Evolutionary conservation across 192 early-diverging fungal species (phyloP), one percentile per base, ranked within the genome.

Genomic region (Martensiomyces pterosporus): DNA sequence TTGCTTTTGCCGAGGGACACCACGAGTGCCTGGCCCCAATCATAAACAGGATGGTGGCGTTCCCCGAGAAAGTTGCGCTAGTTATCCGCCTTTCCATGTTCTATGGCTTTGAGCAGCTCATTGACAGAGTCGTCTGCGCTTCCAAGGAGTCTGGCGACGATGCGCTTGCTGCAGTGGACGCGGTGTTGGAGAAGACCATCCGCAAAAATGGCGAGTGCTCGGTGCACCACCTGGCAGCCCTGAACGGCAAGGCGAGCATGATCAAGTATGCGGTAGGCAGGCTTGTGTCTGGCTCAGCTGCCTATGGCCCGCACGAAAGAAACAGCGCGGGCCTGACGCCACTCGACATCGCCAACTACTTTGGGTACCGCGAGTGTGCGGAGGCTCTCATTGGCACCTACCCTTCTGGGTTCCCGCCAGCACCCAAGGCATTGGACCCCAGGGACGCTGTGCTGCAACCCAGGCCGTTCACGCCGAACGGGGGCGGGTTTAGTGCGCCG

Each of bases 321-420:
- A 59, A 68, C 40, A 50, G 49, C 26, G 48, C 60, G 1, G 53
- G 46, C 24, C 49, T 75, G 39, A 60, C 65, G 21, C 52, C 72
- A 19, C 49, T 75, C 15, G 72, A 75, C 35, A 43, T 52, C 10
- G 60, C 60, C 24, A 68, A 67, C 45, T 75, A 64, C 49, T 54
- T 68, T 42, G 72, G 72, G 9, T 64, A 64, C 46, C 56, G 65
- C 19, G 53, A 60, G 18, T 68, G 56, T 12, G 72, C 54, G 12
- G 66, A 68, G 34, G 54, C 56, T 43, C 52, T 75, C 36, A 38
- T 64, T 23, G 55, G 47, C 33, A 52, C 54, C 5, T 64, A 40
- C 23, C 46, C 47, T 6, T 12, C 22, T 12, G 37, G 37, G 16
- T 23, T 26, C 14, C 47, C 55, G 22, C 55, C 46, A 2, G 10